phyloP scores from a whole-genome alignment of 2,329 filamentous ascomycete species.

The Fusarium dlaminii region DNA sequence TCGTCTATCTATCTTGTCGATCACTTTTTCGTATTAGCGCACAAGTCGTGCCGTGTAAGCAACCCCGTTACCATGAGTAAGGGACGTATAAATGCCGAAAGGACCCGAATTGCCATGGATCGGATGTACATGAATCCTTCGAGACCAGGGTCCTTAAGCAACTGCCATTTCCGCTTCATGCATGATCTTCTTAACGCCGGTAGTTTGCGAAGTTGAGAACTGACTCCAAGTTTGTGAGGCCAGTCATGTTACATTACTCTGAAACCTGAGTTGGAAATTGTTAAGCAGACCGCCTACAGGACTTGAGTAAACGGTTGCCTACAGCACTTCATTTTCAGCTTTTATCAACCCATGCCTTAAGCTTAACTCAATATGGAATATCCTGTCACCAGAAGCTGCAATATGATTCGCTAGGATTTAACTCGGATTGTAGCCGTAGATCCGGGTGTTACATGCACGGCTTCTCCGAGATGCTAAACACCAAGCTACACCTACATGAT shows the following conservation, averaged over 20 bases:
- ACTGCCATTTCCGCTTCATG: neutral
- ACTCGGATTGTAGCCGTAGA: neutral
- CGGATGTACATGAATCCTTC: neutral
- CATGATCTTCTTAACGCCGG: neutral
- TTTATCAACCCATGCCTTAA: neutral
- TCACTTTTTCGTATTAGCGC: neutral
- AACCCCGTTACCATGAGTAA: neutral
- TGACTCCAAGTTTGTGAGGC: neutral
- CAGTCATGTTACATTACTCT: neutral
- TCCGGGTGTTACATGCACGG: conserved; percentile 25
- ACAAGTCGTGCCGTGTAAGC: neutral
- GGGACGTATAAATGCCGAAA: conserved; percentile 2
- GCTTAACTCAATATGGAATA: neutral
- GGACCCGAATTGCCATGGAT: neutral
- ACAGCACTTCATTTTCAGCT: neutral
- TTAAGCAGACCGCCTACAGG: conserved; percentile 35
- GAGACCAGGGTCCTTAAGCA: neutral
- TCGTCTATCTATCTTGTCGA: conserved; percentile 1
- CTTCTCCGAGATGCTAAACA: conserved; percentile 6
- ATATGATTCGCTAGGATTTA: neutral
- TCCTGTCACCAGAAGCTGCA: neutral
- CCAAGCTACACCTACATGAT: neutral
- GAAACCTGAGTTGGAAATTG: conserved; percentile 23
- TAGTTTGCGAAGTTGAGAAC: neutral
- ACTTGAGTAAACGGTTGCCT: neutral